These are phyloP conservation scores for Arthroderma uncinatum DNA, from an alignment of 2,329 filamentous ascomycete genomes.

Conservation along the genomic window DNA sequence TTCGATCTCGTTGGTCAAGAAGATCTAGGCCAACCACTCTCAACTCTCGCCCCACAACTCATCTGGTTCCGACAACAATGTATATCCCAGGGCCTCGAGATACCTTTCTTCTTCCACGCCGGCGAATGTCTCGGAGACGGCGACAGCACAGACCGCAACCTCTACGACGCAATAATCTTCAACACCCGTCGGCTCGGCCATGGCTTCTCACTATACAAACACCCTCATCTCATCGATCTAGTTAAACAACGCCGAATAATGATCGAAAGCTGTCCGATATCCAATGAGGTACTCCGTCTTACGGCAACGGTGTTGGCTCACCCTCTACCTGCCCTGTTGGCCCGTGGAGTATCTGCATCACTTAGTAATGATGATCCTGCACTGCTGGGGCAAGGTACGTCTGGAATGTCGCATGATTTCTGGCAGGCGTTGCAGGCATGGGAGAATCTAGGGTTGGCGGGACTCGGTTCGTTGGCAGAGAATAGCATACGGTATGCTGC, in stretches of 20 bases:
- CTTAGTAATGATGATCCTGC: constrained; percentile 87
- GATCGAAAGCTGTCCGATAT: constrained; percentile 81
- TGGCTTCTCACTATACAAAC: constrained; percentile 79
- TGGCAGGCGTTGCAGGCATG: constrained; percentile 88
- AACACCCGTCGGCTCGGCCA: constrained; percentile 84
- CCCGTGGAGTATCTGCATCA: constrained; percentile 70
- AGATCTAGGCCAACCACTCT: constrained; percentile 62
- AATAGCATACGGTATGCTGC: constrained; percentile 86
- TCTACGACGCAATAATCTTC: constrained; percentile 79
- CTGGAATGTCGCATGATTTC: constrained; percentile 82
- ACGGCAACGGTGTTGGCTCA: constrained; percentile 66
- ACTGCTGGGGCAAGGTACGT: constrained; percentile 70
- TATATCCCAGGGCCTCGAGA: constrained; percentile 60
- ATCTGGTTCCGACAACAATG: constrained; percentile 92
- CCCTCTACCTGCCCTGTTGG: constrained; percentile 65
- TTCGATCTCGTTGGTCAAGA: constrained; percentile 89
- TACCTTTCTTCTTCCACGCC: constrained; percentile 94
- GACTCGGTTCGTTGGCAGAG: constrained; percentile 75
- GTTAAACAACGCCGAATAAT: constrained; percentile 81
- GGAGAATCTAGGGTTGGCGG: constrained; percentile 80
- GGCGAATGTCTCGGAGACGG: constrained; percentile 79
- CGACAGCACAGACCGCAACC: constrained; percentile 66
- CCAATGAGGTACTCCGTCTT: constrained; percentile 77
- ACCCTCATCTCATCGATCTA: constrained; percentile 78
- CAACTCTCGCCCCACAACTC: constrained; percentile 67